Evolutionary conservation across 352 stramenopile species (phyloP), one percentile per base, ranked within the genome.

Genomic region (Phytophthora sansomeana): DNA sequence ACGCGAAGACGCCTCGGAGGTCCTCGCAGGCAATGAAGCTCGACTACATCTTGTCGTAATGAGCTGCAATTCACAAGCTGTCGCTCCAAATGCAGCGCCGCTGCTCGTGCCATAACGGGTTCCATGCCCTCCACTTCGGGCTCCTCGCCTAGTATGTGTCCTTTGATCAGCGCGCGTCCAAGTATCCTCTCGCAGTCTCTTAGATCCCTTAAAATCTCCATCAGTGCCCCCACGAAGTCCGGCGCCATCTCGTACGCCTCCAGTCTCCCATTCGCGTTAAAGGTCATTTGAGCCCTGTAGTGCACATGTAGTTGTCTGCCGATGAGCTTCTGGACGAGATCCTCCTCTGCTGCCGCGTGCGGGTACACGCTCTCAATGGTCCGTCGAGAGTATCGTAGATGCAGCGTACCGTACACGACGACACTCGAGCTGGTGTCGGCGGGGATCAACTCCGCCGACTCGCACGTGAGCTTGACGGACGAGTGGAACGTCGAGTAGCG

Each of bases 281-380:
- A 86, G 58, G 77, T 75, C 41, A 85, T 82, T n/a, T 69, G 43
- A 30, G 75, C 74, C 32, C 46, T 70, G 60, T 74, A 89, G 33
- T 58, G 69, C 28, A 85, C 63, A 10, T 76, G 64, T 14, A 89
- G 42, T 35, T 85, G 56, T 30, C 67, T 63, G n/a, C 77, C 78
- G 21, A 91, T 55, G 2, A 91, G 69, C 29, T 69, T 69, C 19
- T 79, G 71, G 39, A 88, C 65, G 26, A 89, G 70, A 6, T 74
- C 41, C 42, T 79, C 69, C 26, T 87, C 36, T 51, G 48, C 41
- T 4, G 67, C 19, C 3, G 69, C 54, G 29, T 85, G 66, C 16
- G 80, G 80, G 48, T 78, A 91, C 19, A 91, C 50, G n/a, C 56
- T 61, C 46, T 85, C 62, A 42, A 89, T 77, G 6, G 78, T 83